Conservation (phyloP, 805 yeast species). For the Candida dajiaensis region DNA sequence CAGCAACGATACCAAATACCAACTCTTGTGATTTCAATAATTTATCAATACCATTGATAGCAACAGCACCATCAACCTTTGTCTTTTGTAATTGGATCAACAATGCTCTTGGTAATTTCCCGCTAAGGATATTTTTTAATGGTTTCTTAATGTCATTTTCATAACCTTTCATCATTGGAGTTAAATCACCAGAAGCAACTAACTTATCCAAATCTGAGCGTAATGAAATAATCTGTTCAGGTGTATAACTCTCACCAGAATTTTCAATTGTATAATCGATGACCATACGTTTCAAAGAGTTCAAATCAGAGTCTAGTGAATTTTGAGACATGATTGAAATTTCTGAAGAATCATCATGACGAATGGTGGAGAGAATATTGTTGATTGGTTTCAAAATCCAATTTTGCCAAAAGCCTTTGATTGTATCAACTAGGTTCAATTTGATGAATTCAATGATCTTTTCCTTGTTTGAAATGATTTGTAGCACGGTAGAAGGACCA, state of each 20-base stretch:
- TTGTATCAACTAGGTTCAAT: constrained; percentile 57
- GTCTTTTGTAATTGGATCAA: constrained; percentile 93
- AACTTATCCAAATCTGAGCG: constrained; percentile 34
- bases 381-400: constrained; percentile 79
- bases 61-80: constrained; percentile 89
- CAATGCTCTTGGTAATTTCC: constrained; percentile 69
- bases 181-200: constrained; percentile 70
- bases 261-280: constrained; percentile 54
- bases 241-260: constrained; percentile 15
- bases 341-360: constrained; percentile 71
- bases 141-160: constrained; percentile 74
- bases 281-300: constrained; percentile 84
- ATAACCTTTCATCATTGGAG: constrained; percentile 73
- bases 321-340: constrained; percentile 76
- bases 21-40: constrained; percentile 85
- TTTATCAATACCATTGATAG: constrained; percentile 85
- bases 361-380: constrained; percentile 70
- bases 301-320: constrained; percentile 70
- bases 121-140: constrained; percentile 50
- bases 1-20: constrained; percentile 88
- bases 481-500: constrained; percentile 46
- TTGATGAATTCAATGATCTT: constrained; percentile 51
- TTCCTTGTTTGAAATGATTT: constrained; percentile 44
- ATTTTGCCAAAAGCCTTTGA: constrained; percentile 12
- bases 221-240: constrained; percentile 15